Percentiles rank a stretch among this genome's conserved stretches.
phyloP scores from a whole-genome alignment of 176 grass and related monocot species.

The Zoysia pacifica region DNA sequence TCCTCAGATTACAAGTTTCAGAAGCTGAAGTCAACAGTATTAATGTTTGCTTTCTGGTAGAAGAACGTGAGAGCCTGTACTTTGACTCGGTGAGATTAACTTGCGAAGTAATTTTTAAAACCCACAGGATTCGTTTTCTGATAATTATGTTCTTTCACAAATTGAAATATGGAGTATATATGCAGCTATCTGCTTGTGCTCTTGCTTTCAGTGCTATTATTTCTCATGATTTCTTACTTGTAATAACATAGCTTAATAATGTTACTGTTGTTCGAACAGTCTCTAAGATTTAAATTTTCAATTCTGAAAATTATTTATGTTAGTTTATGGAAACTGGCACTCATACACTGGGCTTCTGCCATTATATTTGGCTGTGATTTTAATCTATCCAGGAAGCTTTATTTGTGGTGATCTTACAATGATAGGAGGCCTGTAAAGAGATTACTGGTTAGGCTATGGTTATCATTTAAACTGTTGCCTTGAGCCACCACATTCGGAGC shows the following conservation, averaged over 20 bases:
- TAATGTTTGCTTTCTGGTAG: conserved; percentile 80
- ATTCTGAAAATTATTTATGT: not conserved
- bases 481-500: not conserved
- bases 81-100: conserved; percentile 28
- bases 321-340: not conserved
- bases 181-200: not conserved
- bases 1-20: conserved; percentile 79
- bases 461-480: conserved; percentile 15
- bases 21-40: conserved; percentile 93
- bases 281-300: not conserved
- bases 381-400: conserved; percentile 2
- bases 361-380: not conserved
- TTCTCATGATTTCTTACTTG: not conserved
- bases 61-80: conserved; percentile 68
- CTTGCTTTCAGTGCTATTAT: not conserved
- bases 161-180: conserved; percentile 9
- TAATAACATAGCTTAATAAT: not conserved
- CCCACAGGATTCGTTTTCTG: conserved; percentile 24
- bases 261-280: conserved; percentile 6
- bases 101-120: conserved; percentile 14
- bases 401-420: not conserved
- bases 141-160: conserved; percentile 44
- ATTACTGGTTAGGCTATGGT: not conserved
- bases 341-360: not conserved
- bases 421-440: not conserved